phyloP scores from a whole-genome alignment of 192 early-diverging fungal genomes.

The Coemansia sp. region DNA sequence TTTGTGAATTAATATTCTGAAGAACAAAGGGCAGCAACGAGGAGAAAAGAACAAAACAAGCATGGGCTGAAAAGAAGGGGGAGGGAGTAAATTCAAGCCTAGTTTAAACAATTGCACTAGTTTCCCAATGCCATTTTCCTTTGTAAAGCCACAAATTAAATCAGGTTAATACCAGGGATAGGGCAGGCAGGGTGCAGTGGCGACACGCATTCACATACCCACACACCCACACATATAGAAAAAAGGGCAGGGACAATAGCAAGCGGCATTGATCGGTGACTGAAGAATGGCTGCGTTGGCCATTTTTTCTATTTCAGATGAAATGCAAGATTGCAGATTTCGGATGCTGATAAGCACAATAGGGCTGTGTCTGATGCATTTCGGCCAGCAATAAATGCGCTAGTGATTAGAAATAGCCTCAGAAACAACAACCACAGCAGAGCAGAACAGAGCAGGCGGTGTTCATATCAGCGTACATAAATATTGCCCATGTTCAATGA shows the following conservation, averaged over 20 bases:
- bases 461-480: background rate
- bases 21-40: no score
- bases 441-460: conserved; percentile 4
- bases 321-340: conserved; percentile 9
- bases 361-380: background rate
- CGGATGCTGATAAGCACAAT: conserved; percentile 1
- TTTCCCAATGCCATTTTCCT: no score
- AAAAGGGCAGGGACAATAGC: conserved; percentile 13
- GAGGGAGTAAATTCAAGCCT: no score
- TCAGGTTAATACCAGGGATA: no score
- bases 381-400: background rate
- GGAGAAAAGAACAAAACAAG: conserved; percentile 3
- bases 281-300: conserved; percentile 1
- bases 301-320: conserved; percentile 4
- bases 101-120: no score
- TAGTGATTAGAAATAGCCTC: background rate
- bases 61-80: background rate
- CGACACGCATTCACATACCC: background rate
- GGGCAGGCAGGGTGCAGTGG: no score
- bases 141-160: no score
- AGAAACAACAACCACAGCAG: background rate
- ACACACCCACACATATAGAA: background rate
- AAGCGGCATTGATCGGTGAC: conserved; percentile 7
- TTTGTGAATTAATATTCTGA: no score
- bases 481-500: background rate